These are phyloP conservation scores for Boechera retrofracta DNA, from an alignment of 345 rosid species.

Conservation along the genomic window DNA sequence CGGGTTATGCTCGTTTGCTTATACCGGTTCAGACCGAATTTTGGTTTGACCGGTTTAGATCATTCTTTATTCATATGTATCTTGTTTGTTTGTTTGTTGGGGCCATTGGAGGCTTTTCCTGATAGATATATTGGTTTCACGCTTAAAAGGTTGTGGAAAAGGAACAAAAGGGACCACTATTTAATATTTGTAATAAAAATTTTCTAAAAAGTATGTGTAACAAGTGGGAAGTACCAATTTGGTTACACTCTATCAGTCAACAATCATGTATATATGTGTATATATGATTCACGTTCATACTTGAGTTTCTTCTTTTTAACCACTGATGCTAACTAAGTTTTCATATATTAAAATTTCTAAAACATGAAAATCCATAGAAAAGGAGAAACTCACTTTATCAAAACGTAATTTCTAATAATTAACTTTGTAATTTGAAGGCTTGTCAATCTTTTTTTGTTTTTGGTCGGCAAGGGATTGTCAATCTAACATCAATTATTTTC, in stretches of 20 bases:
- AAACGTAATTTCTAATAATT: not conserved
- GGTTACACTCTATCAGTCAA: slow-evolving; percentile 8
- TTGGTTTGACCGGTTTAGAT: slow-evolving; percentile 39
- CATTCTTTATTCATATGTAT: slow-evolving; percentile 36
- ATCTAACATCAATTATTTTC: not conserved
- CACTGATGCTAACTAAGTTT: too few relatives aligned
- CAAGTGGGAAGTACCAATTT: slow-evolving; percentile 18
- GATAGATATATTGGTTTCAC: slow-evolving; percentile 15
- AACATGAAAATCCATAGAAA: too few relatives aligned
- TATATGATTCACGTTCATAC: not conserved
- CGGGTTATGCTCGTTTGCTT: slow-evolving; percentile 30
- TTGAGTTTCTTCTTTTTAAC: not conserved
- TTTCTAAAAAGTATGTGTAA: not conserved
- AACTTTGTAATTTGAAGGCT: not conserved
- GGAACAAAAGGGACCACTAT: slow-evolving; percentile 10
- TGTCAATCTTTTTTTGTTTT: too few relatives aligned
- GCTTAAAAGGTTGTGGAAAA: slow-evolving; percentile 24
- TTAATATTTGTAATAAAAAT: not conserved
- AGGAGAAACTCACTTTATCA: not conserved
- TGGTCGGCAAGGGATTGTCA: not conserved
- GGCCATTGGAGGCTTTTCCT: slow-evolving; percentile 10
- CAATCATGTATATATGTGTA: not conserved
- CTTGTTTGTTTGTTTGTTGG: slow-evolving; percentile 22
- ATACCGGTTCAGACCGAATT: slow-evolving; percentile 26
- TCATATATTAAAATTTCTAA: too few relatives aligned